Evolutionary conservation across 352 stramenopile genomes (phyloP).

Genomic region (Phytophthora quininea): DNA sequence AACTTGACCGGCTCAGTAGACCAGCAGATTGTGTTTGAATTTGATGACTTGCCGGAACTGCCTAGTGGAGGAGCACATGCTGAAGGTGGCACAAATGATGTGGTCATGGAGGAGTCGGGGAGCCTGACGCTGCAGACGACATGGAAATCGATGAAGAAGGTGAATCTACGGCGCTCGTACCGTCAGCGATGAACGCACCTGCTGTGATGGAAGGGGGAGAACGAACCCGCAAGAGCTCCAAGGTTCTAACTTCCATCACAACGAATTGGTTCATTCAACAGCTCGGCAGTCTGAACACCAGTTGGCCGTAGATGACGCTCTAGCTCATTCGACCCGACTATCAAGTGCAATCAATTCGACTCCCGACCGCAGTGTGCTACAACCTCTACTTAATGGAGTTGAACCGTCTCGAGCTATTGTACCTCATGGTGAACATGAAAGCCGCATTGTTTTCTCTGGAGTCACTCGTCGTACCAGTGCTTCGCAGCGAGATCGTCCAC

Average conservation of each 20-base stretch:
- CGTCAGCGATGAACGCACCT: not conserved
- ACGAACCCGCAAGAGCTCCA: too few species aligned
- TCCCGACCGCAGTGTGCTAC: not conserved
- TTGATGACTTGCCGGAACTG: not conserved
- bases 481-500: not conserved
- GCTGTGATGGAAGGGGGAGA: not conserved
- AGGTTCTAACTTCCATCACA: too few species aligned
- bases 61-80: too few species aligned
- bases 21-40: not conserved
- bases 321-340: too few species aligned
- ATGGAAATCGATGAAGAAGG: not conserved
- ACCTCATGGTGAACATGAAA: not conserved
- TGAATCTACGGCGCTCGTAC: not conserved
- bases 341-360: not conserved
- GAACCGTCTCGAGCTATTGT: not conserved
- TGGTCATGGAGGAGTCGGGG: too few species aligned
- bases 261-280: too few species aligned
- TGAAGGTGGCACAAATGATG: too few species aligned
- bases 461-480: not conserved
- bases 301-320: too few species aligned
- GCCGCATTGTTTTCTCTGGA: not conserved
- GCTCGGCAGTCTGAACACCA: too few species aligned
- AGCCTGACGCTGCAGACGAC: not conserved
- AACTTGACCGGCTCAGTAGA: not conserved
- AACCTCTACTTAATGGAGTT: not conserved